A percentile compares a stretch with the other conserved stretches of the same genome.
Conservation (phyloP, 116 monocot species). For the Papilionanthe hybrid region DNA sequence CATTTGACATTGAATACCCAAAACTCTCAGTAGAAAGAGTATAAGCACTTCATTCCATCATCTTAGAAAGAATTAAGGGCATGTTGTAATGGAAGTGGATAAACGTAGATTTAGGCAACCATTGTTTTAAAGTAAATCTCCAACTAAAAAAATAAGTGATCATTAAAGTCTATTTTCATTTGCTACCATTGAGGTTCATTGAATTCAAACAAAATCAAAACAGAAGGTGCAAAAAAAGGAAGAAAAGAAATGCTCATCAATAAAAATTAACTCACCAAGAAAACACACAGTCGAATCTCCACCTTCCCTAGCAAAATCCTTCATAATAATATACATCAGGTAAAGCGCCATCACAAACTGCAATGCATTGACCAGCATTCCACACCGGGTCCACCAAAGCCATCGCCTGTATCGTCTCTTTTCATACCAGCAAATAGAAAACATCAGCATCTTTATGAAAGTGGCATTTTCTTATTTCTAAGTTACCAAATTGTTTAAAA, state of each 20-base stretch:
- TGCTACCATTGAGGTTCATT: not conserved
- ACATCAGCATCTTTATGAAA: not conserved
- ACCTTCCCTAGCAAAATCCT: slow-evolving; percentile 32
- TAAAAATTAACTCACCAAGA: slow-evolving; percentile 25
- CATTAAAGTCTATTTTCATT: not conserved
- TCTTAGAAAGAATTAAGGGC: not conserved
- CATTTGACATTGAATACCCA: too few relatives aligned
- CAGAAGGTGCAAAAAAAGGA: not conserved
- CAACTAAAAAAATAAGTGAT: too few relatives aligned
- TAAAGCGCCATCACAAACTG: slow-evolving; percentile 70
- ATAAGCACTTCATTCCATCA: too few relatives aligned
- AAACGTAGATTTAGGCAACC: not conserved
- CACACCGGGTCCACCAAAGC: slow-evolving; percentile 97
- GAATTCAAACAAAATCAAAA: not conserved
- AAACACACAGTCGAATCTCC: slow-evolving; percentile 38
- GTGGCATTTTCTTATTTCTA: not conserved
- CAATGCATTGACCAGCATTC: slow-evolving; percentile 54
- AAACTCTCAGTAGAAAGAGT: too few relatives aligned
- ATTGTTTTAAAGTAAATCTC: not conserved
- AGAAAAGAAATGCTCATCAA: not conserved
- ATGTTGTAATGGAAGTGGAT: not conserved
- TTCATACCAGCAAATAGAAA: slow-evolving; percentile 6
- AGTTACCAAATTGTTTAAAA: not conserved
- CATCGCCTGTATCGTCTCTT: slow-evolving; percentile 81
- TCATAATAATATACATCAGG: slow-evolving; percentile 44